Evolutionary conservation across 2,329 filamentous ascomycete species (phyloP).

Genomic region (Fusarium sp.): DNA sequence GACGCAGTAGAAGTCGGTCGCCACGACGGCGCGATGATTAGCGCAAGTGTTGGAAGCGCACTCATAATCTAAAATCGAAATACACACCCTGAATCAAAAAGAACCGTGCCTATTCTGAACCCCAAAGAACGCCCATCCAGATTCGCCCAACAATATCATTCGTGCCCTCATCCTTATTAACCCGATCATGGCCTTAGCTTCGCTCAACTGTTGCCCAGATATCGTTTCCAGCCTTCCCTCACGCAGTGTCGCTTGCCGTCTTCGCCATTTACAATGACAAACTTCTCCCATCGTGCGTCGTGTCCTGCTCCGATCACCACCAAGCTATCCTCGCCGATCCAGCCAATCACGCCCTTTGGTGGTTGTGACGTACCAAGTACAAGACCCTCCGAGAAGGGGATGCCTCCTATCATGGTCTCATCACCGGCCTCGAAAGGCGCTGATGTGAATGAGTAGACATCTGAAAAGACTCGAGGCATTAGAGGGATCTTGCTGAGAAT

Average conservation of each 20-base stretch:
- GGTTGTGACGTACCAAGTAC: constrained; percentile 68
- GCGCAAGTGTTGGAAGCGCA: constrained; percentile 14
- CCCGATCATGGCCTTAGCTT: background rate
- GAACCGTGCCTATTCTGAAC: constrained; percentile 27
- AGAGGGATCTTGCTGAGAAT: constrained; percentile 85
- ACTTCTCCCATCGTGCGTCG: constrained; percentile 90
- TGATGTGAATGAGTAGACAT: constrained; percentile 87
- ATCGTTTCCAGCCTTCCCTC: constrained; percentile 86
- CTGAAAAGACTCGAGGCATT: constrained; percentile 88
- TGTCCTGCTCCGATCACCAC: constrained; percentile 83
- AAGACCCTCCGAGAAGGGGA: constrained; percentile 57
- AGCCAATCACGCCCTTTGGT: constrained; percentile 87
- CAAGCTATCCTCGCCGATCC: constrained; percentile 80
- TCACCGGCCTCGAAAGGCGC: constrained; percentile 86
- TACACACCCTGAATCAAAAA: constrained; percentile 25
- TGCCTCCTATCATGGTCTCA: constrained; percentile 66
- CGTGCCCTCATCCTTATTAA: constrained; percentile 10
- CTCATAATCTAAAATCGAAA: constrained; percentile 39
- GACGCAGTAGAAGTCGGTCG: constrained; percentile 58
- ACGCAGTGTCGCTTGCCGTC: constrained; percentile 75
- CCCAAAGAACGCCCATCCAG: constrained; percentile 39
- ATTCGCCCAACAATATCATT: constrained; percentile 32
- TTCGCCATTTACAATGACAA: constrained; percentile 75
- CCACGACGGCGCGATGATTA: constrained; percentile 50
- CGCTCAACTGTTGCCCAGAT: constrained; percentile 63